Evolutionary conservation across 176 grass and related monocot species (phyloP).

Genomic region (Cenchrus purpureus): DNA sequence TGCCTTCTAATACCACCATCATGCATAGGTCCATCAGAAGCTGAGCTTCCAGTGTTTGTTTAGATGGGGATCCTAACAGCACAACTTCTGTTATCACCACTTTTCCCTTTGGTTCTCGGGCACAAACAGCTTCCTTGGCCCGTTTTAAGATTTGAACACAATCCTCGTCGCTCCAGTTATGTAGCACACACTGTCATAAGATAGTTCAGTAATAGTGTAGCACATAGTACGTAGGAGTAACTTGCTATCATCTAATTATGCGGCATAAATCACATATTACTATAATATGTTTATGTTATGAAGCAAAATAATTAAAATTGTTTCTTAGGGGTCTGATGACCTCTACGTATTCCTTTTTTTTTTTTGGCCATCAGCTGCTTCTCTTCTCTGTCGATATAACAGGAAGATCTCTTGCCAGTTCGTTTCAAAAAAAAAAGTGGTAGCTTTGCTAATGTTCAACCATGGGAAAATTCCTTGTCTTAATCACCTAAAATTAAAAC

Average conservation of each 20-base stretch:
- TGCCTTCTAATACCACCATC: constrained; percentile 5
- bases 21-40: constrained; percentile 7
- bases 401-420: no score
- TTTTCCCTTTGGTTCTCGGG: background rate
- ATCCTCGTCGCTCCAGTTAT: constrained; percentile 34
- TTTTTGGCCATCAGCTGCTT: no score
- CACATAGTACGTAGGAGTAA: background rate
- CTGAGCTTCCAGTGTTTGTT: constrained; percentile 2
- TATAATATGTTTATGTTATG: background rate
- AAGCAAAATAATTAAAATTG: background rate
- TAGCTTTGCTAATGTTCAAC: background rate
- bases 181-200: constrained; percentile 18
- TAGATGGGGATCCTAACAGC: background rate
- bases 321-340: no score
- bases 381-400: no score
- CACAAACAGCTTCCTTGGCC: constrained; percentile 5
- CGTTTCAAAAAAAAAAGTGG: background rate
- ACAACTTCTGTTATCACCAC: constrained; percentile 22
- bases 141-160: constrained; percentile 28
- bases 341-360: no score
- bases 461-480: background rate
- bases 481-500: no score
- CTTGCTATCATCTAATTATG: background rate
- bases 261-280: background rate
- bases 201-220: background rate